Evolutionary conservation across 2,329 filamentous ascomycete species (phyloP), one percentile per base, ranked within the genome.

Genomic region (Purpureocillium lavendulum): DNA sequence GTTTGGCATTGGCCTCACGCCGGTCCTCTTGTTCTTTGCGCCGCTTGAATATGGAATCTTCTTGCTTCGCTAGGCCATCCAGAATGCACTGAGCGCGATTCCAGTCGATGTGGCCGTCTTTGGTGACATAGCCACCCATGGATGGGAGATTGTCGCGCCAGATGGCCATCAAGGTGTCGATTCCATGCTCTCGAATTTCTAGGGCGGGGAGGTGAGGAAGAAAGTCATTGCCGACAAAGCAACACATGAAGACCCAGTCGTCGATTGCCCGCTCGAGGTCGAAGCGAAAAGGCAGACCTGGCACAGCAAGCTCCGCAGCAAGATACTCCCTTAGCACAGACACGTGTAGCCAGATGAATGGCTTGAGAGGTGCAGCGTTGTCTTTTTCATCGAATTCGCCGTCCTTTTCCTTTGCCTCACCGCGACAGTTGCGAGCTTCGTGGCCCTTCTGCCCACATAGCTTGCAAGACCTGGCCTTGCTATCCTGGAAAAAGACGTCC

Each of bases 191-290:
- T 44, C 92, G 80, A 59, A 98, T 97, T 60, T 97, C 92, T 42
- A 98, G 73, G 53, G 90, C 94, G n/a, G 92, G 92, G 42, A 98
- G 70, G 71, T 98, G 92, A 37, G 92, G 92, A 50, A 98, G 67
- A 66, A 98, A 98, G 68, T 98, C 94, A 62, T 98, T 98, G 49
- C 90, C 90, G 41, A 97, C 90, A 59, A 97, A 97, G 67, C 94
- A 97, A 66, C 90, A 97, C 80, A 97, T 92, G 61, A 97, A 97
- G 12, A 97, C 87, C 92, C 90, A 97, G 58, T 97, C 90, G 61
- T 97, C 92, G 43, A 97, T 77, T 18, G 89, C 89, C 48, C 92
- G 81, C 63, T 98, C 92, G 33, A 98, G 71, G 58, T 98, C 88
- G 62, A 94, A 97, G 40, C 78, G 77, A 64, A 97, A 97, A 2